Percentiles rank a stretch among this genome's conserved stretches.
Conservation (phyloP, 2,329 filamentous ascomycete species). For the Diaporthe vexans region DNA sequence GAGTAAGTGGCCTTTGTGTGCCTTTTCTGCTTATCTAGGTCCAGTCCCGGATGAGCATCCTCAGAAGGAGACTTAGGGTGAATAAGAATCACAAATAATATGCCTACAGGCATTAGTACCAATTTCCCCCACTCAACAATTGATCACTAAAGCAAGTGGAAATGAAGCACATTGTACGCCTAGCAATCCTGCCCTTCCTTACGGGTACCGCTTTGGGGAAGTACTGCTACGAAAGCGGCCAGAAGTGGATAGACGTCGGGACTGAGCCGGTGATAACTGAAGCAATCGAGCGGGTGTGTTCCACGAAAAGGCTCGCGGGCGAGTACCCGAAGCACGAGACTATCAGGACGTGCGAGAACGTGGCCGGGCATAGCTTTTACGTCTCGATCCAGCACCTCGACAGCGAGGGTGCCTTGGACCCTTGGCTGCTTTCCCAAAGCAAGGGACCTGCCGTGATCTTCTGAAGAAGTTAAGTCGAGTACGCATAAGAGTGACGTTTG, state of each 20-base stretch:
- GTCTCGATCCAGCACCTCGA: not conserved
- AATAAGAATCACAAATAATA: not conserved
- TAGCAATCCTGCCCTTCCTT: not conserved
- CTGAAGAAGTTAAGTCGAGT: not conserved
- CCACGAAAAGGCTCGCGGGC: not conserved
- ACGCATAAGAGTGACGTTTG: too few species aligned
- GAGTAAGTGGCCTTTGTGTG: not conserved
- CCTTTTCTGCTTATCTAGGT: not conserved
- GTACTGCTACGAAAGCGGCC: not conserved
- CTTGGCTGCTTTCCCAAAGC: not conserved
- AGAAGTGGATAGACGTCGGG: slow-evolving; percentile 5
- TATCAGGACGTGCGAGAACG: not conserved
- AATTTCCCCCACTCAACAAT: not conserved
- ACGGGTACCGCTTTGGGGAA: not conserved
- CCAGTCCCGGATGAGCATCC: not conserved
- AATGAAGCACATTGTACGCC: not conserved
- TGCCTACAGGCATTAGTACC: not conserved
- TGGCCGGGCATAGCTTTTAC: not conserved
- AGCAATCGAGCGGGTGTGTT: not conserved
- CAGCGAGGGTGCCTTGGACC: not conserved
- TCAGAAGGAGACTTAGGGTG: too few species aligned
- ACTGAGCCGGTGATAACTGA: not conserved
- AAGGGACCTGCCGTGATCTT: not conserved
- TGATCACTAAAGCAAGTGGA: not conserved
- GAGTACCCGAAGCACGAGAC: not conserved